Conservation (phyloP, 106 monocot genomes). For the Triglochin maritima region DNA sequence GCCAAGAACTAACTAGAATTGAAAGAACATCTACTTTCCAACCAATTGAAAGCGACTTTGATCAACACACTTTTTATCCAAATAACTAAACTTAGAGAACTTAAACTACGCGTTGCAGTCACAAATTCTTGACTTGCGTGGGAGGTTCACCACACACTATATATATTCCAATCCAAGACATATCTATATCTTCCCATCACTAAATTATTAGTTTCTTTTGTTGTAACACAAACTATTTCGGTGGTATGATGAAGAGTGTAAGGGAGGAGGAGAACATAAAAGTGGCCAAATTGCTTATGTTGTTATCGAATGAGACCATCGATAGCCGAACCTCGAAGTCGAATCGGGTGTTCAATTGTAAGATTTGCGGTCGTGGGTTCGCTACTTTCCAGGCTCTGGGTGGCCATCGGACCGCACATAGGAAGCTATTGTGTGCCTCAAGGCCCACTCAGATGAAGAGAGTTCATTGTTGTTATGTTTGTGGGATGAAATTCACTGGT, state of each 20-base stretch:
- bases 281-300: neutral
- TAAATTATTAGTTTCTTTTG: no score
- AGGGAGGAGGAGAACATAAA: neutral
- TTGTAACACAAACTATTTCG: no score
- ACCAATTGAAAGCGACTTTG: no score
- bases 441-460: neutral
- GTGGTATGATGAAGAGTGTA: neutral
- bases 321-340: neutral
- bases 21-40: no score
- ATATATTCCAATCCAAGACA: no score
- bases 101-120: no score
- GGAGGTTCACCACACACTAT: no score
- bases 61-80: no score
- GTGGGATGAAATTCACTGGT: neutral
- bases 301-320: neutral
- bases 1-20: no score
- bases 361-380: neutral
- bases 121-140: no score
- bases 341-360: neutral
- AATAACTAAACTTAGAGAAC: no score
- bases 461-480: neutral
- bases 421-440: neutral
- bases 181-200: no score
- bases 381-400: constrained; percentile 2
- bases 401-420: neutral